Base-by-base conservation (phyloP, 2,329 filamentous ascomycete species). In the Neonectria hederae region DNA sequence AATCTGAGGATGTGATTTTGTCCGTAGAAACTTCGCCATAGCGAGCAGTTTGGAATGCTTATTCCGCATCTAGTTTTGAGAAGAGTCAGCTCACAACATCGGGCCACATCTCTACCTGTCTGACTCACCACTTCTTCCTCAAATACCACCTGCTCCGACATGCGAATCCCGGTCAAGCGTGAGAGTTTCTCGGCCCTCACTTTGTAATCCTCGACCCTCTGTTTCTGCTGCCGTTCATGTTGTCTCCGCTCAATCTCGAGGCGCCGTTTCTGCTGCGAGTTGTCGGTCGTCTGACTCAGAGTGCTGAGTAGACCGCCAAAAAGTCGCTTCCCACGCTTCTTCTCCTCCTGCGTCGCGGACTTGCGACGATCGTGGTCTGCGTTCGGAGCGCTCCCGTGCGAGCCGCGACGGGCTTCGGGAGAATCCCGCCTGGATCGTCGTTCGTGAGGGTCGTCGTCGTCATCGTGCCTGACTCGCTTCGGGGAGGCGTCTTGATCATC, bases 251-350 rank as follows among this genome's bases (percentile, higher is more conserved):
- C 94, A 77, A 95, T 94, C 77, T 95, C 94, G 66, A 86, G 87
- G 62, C 92, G 89, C 72, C 88, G 89, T 79, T 87, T 90, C 79
- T 91, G 89, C 82, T 84, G 87, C 69, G 81, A 84, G 81, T 76
- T 84, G 70, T 83, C 86, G 75, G 85, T 86, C 72, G 86, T 90
- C 80, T 95, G 92, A 78, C 90, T 93, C 65, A 97, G 84, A 40
- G 91, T 93, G 76, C 86, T 92, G 64, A 96, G 83, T 61, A 97
- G 81, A 38, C 90, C 92, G 65, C 95, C 94, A 76, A 97, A 97
- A 65, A 98, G 84, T 57, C 95, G 87, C 78, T 92, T 91, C 22
- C 92, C 92, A 40, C 95, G 90, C 76, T 92, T 93, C 78, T 90
- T 93, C 76, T 98, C 95, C 73, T 97, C 92, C 62, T 89, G 77